Evolutionary conservation across 2,329 filamentous ascomycete genomes (phyloP).

Genomic region (Hymenoscyphus linearis): DNA sequence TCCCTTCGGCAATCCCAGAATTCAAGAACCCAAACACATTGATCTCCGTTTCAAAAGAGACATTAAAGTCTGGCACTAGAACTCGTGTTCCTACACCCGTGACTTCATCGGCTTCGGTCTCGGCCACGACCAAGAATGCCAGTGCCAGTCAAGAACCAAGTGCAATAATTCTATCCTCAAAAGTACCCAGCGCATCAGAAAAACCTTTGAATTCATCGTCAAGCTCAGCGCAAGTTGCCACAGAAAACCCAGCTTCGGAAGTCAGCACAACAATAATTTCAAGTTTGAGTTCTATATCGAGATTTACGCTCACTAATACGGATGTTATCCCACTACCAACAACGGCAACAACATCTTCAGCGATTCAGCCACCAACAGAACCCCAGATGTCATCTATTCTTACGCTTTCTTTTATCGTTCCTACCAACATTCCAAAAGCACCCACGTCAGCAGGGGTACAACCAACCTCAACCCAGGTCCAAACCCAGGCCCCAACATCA

Average conservation of each 20-base stretch:
- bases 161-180: background rate
- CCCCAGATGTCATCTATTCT: background rate
- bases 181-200: background rate
- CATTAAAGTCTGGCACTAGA: background rate
- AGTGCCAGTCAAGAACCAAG: background rate
- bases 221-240: background rate
- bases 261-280: background rate
- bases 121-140: background rate
- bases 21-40: constrained; percentile 6
- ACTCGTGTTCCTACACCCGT: background rate
- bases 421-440: background rate
- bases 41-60: background rate
- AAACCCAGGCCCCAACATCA: background rate
- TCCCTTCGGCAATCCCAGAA: background rate
- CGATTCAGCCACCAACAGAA: background rate
- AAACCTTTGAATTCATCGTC: background rate
- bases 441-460: background rate
- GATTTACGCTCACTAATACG: background rate
- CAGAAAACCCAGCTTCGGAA: background rate
- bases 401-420: background rate
- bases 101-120: background rate
- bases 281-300: background rate
- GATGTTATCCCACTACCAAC: background rate
- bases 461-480: background rate
- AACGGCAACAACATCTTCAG: background rate